A percentile compares a stretch with the other conserved stretches of the same genome.
These are phyloP conservation scores for Aspergillus transmontanensis DNA, from an alignment of 2,329 filamentous ascomycete genomes.

Conservation along the genomic window DNA sequence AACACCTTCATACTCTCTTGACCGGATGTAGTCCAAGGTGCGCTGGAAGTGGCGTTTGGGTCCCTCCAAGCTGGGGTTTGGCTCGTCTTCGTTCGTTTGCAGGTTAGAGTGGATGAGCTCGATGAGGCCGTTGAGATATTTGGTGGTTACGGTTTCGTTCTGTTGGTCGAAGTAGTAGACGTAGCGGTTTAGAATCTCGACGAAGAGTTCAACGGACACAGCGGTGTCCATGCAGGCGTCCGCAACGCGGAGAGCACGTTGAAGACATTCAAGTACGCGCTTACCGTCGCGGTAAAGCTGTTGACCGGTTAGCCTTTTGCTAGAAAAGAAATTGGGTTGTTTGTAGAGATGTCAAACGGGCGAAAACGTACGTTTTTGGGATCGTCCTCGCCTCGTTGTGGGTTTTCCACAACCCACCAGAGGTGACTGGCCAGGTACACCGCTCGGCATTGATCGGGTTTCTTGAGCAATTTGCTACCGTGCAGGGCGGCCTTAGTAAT, in stretches of 20 bases:
- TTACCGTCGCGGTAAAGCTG: constrained; percentile 97
- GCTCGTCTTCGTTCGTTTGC: constrained; percentile 69
- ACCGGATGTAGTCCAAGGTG: constrained; percentile 89
- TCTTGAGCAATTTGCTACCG: constrained; percentile 93
- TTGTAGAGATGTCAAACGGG: constrained; percentile 21
- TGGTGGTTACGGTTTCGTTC: constrained; percentile 96
- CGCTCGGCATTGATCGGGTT: constrained; percentile 95
- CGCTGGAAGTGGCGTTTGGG: constrained; percentile 93
- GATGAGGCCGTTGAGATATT: constrained; percentile 96
- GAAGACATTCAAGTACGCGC: constrained; percentile 91
- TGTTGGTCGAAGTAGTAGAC: constrained; percentile 99
- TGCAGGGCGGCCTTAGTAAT: constrained; percentile 98
- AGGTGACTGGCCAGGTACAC: constrained; percentile 96
- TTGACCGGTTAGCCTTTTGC: neutral
- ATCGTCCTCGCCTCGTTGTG: constrained; percentile 76
- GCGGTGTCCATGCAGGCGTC: constrained; percentile 99
- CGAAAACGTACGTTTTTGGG: constrained; percentile 67
- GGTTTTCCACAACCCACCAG: constrained; percentile 93
- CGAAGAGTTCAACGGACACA: constrained; percentile 95
- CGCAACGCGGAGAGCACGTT: constrained; percentile 90
- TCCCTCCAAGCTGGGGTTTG: constrained; percentile 76
- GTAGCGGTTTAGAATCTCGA: constrained; percentile 97
- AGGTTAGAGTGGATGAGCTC: constrained; percentile 98
- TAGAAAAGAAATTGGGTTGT: neutral
- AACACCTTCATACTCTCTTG: constrained; percentile 90